Conservation (phyloP, 805 yeast species). For the Cyberlindnera subsufficiens region DNA sequence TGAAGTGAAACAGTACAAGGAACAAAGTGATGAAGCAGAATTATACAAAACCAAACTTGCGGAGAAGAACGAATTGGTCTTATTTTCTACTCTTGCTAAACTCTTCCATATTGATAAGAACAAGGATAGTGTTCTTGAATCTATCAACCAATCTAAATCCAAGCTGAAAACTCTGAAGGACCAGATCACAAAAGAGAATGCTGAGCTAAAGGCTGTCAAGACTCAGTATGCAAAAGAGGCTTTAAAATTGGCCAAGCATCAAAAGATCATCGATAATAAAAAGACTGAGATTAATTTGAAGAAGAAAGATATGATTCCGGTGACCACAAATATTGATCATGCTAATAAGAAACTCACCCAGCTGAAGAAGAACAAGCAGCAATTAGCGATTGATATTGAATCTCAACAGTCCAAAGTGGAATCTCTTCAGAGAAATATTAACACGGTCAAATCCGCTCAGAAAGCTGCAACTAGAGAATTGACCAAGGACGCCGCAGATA, state of each 20-base stretch:
- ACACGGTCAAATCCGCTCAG: conserved; percentile 36
- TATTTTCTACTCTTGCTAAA: conserved; percentile 52
- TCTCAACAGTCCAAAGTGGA: conserved; percentile 42
- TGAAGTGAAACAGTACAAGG: conserved; percentile 74
- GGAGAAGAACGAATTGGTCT: conserved; percentile 42
- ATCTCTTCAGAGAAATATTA: conserved; percentile 41
- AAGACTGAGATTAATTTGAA: conserved; percentile 36
- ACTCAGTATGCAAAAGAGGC: conserved; percentile 42
- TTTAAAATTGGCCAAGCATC: conserved; percentile 35
- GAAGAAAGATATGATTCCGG: conserved; percentile 50
- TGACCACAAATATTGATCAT: conserved; percentile 50
- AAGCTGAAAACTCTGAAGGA: conserved; percentile 27
- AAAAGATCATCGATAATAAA: conserved; percentile 30
- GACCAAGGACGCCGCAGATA: conserved; percentile 25
- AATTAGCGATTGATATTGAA: conserved; percentile 44
- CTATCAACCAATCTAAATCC: conserved; percentile 22
- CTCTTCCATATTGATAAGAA: conserved; percentile 52
- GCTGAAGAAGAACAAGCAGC: conserved; percentile 41
- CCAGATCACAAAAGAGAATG: conserved; percentile 31
- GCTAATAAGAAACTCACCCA: conserved; percentile 39
- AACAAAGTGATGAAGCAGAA: conserved; percentile 68
- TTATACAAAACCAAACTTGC: conserved; percentile 50
- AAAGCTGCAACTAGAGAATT: conserved; percentile 32
- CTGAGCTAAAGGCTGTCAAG: conserved; percentile 31
- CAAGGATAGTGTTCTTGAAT: conserved; percentile 20